A percentile compares a stretch with the other conserved stretches of the same genome.
Conservation (phyloP, 768 basidiomycete species). For the Paxillus rubicundulus region DNA sequence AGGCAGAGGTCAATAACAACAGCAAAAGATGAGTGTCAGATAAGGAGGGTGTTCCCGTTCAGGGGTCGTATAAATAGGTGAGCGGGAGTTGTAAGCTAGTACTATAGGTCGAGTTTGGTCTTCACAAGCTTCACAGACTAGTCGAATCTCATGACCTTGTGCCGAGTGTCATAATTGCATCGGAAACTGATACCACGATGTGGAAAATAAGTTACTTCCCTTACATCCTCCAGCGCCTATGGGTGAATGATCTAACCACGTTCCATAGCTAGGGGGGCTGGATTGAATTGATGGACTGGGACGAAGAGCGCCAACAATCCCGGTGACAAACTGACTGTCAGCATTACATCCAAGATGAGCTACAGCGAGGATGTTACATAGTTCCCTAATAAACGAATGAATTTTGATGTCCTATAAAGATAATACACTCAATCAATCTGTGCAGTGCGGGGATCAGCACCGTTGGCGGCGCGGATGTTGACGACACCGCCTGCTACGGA, state of each 20-base stretch:
- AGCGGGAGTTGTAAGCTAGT: too few species aligned
- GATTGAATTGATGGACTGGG: not conserved
- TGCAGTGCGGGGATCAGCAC: constrained; percentile 39
- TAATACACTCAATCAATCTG: constrained; percentile 29
- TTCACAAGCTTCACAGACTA: too few species aligned
- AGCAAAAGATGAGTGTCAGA: too few species aligned
- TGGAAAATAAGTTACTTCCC: not conserved
- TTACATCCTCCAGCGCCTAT: too few species aligned
- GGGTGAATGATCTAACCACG: too few species aligned
- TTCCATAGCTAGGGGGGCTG: too few species aligned
- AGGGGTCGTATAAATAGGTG: too few species aligned
- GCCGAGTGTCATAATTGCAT: constrained; percentile 25
- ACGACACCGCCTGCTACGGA: constrained; percentile 41
- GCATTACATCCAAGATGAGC: not conserved
- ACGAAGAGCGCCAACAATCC: not conserved
- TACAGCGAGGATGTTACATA: not conserved
- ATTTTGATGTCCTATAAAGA: not conserved
- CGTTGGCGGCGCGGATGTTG: constrained; percentile 40
- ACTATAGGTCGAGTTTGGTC: too few species aligned
- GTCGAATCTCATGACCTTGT: too few species aligned
- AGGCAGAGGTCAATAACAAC: too few species aligned
- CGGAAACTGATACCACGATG: not conserved
- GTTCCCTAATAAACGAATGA: not conserved
- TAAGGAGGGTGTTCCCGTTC: too few species aligned
- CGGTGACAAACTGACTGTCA: not conserved